These are phyloP conservation scores for Obelidium mucronatum DNA, from an alignment of 192 early-diverging fungal genomes.

Conservation along the genomic window DNA sequence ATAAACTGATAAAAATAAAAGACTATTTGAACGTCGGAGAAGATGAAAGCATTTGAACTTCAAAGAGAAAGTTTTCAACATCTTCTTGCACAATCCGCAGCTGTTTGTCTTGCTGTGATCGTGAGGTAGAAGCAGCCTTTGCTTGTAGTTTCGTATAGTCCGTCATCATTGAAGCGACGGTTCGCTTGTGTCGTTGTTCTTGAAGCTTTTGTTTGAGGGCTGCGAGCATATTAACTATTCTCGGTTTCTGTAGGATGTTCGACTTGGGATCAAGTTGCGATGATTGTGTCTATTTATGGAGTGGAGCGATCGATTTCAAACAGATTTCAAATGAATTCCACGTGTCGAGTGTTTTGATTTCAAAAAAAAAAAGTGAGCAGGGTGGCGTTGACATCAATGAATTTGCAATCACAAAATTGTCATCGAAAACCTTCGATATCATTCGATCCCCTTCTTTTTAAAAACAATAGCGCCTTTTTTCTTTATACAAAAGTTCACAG, in stretches of 20 bases:
- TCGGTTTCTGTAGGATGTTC: too few species aligned
- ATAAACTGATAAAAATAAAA: too few species aligned
- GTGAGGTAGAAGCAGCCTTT: not conserved
- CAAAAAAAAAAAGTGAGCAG: not conserved
- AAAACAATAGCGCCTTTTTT: too few species aligned
- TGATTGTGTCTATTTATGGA: not conserved
- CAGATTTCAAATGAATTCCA: not conserved
- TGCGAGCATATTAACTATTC: not conserved
- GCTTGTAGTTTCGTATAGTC: not conserved
- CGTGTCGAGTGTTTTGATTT: too few species aligned
- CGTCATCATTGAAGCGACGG: not conserved
- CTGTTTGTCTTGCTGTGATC: not conserved
- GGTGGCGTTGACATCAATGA: too few species aligned
- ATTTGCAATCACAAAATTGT: too few species aligned
- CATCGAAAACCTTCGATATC: too few species aligned
- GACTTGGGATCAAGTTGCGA: not conserved
- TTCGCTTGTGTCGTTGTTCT: not conserved
- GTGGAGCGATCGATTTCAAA: not conserved
- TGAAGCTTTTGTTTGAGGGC: not conserved
- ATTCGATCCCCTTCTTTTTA: too few species aligned
- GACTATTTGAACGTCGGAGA: not conserved
- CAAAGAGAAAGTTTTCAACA: not conserved
- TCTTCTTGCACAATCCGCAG: conserved; percentile 1
- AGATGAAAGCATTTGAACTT: not conserved
- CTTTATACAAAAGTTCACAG: too few species aligned